These are phyloP conservation scores for Sambucus nigra DNA, from an alignment of 129 eudicot species.

Conservation along the genomic window DNA sequence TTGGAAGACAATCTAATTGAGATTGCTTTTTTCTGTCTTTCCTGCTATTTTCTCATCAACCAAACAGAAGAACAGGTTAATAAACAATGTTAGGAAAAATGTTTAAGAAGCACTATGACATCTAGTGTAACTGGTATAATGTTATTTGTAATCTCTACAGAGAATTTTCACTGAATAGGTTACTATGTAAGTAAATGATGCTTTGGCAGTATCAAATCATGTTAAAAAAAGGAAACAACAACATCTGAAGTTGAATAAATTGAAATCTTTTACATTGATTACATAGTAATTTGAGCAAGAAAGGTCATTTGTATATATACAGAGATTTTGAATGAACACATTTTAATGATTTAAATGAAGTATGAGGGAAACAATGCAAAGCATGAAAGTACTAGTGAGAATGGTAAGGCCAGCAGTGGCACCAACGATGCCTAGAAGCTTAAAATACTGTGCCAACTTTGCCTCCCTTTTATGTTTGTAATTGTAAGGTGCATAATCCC, in stretches of 20 bases:
- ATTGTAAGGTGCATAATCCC: slow-evolving; percentile 7
- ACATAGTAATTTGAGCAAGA: background rate
- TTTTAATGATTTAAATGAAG: slow-evolving; percentile 1
- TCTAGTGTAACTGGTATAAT: too few relatives aligned
- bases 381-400: slow-evolving; percentile 2
- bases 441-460: slow-evolving; percentile 4
- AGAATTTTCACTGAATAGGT: too few relatives aligned
- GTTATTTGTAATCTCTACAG: too few relatives aligned
- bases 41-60: too few relatives aligned
- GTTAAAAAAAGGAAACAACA: background rate
- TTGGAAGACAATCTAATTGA: too few relatives aligned
- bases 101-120: too few relatives aligned
- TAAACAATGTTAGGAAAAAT: too few relatives aligned
- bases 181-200: too few relatives aligned
- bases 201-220: too few relatives aligned
- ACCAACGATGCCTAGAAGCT: slow-evolving; percentile 11
- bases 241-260: background rate
- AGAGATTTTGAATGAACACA: background rate
- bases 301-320: background rate
- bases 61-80: too few relatives aligned
- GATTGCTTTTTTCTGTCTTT: too few relatives aligned
- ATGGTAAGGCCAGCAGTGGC: slow-evolving; percentile 15
- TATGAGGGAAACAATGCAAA: slow-evolving; percentile 8
- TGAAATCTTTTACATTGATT: too few relatives aligned
- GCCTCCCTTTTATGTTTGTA: background rate